Base-by-base conservation (phyloP, 345 rosid genomes). In the Gynandropsis gynandra region DNA sequence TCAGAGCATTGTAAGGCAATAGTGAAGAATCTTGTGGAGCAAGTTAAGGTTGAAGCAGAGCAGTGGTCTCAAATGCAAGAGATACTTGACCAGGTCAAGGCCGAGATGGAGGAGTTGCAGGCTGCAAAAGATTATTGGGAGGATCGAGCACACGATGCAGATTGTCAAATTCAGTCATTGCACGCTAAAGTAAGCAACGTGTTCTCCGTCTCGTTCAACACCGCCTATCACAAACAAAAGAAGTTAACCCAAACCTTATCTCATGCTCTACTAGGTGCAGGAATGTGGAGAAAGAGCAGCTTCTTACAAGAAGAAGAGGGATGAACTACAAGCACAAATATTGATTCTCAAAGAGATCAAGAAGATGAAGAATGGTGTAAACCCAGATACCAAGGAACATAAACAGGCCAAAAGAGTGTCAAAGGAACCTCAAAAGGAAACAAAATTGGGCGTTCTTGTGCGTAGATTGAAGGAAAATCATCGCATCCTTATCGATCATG, bases 11-110 rank as follows among this genome's bases (percentile, higher is more conserved):
- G 93, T 80, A 76, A 71, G 79, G 72, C 77, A 0, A 56, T 84
- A 52, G 77, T 74, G 37, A 27, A 55, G 58, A 70, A 74, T 44
- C 73, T 84, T 21, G 65, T 79, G 1, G 85, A 79, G 77, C 85
- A 84, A 63, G 77, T 81, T 52, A 68, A 80, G 9, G 78, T 69
- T 16, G 94, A 84, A 72, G 79, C 88, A 0, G 88, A 84, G 65
- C 94, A 84, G 57, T 84, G 88, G 94, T 79, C 94, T 3, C 85
- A 77, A 62, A 78, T 84, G 80, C 94, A 84, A 68, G 88, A 72
- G 53, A 79, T 84, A 78, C 65, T 84, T 21, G 69, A 73, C 37
- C 79, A 77, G 61, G 88, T 84, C 44, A 70, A 83, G 60, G 75
- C 64, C n/a, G 88, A 84, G 76, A 84, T 84, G 78, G 85, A 81